Conservation (phyloP, 352 stramenopile species). For the Phytophthora capsici region DNA sequence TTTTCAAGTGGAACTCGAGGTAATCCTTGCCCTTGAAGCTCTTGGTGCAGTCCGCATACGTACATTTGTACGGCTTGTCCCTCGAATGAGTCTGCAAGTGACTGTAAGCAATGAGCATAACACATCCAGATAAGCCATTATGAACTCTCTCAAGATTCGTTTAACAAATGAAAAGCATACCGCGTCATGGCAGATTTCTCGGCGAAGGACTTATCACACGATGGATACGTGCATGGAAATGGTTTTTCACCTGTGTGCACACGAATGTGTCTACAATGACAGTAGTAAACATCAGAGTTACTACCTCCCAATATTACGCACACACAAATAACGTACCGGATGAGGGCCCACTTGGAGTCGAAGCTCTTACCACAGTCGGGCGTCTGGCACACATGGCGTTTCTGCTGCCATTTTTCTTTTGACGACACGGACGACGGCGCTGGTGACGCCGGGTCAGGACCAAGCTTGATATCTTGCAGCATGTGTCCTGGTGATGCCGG, state of each 20-base stretch:
- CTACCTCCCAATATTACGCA: too few species aligned
- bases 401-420: slow-evolving; percentile 71
- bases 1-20: slow-evolving; percentile 87
- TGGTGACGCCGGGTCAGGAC: slow-evolving; percentile 31
- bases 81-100: slow-evolving; percentile 87
- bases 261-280: slow-evolving; percentile 72
- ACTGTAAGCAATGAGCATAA: slow-evolving; percentile 30
- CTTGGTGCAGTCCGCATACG: slow-evolving; percentile 85
- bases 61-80: slow-evolving; percentile 88
- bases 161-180: slow-evolving; percentile 33
- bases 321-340: slow-evolving; percentile 49
- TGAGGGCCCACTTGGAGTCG: slow-evolving; percentile 86
- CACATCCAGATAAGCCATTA: neutral
- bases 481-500: slow-evolving; percentile 37
- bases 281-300: slow-evolving; percentile 18
- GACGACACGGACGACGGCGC: slow-evolving; percentile 48
- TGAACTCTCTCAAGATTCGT: slow-evolving; percentile 20
- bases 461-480: slow-evolving; percentile 10
- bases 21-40: slow-evolving; percentile 91
- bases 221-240: slow-evolving; percentile 81
- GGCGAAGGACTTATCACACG: slow-evolving; percentile 89
- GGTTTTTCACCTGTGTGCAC: slow-evolving; percentile 90
- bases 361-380: slow-evolving; percentile 83
- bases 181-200: slow-evolving; percentile 89
- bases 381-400: slow-evolving; percentile 76